Conservation (phyloP, 140 eudicot genomes). For the Stevia rebaudiana region DNA sequence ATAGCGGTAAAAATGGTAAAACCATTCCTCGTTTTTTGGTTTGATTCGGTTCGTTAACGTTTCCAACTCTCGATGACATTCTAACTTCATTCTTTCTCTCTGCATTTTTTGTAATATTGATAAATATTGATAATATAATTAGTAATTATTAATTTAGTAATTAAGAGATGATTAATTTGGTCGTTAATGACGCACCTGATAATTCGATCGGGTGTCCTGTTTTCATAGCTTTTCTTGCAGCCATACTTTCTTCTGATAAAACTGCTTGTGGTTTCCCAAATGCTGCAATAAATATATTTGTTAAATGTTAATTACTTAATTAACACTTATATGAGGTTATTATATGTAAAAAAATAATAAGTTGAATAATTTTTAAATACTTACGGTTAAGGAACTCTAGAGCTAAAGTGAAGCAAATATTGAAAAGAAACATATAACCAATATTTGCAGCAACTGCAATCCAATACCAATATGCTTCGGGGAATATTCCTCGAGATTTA, state of each 20-base stretch:
- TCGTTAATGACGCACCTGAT: conserved; percentile 37
- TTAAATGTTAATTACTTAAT: background rate
- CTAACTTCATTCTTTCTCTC: conserved; percentile 45
- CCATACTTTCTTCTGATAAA: conserved; percentile 66
- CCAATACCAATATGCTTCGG: conserved; percentile 84
- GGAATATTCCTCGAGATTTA: conserved; percentile 66
- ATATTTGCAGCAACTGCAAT: conserved; percentile 63
- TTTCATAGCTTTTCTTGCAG: conserved; percentile 50
- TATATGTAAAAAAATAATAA: background rate
- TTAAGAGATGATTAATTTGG: background rate
- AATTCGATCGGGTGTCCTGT: conserved; percentile 38
- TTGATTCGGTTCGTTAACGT: conserved; percentile 25
- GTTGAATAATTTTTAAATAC: conserved; percentile 21
- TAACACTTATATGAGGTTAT: background rate
- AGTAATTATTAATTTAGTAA: background rate
- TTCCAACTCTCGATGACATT: conserved; percentile 50
- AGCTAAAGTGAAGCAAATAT: conserved; percentile 49
- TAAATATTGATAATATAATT: conserved; percentile 2
- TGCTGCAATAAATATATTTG: conserved; percentile 48
- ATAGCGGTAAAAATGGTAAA: conserved; percentile 58
- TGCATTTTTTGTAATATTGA: conserved; percentile 29
- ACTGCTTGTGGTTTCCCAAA: conserved; percentile 65
- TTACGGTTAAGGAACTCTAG: conserved; percentile 70
- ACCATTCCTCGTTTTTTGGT: conserved; percentile 64
- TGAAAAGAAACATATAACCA: conserved; percentile 69